Evolutionary conservation across 1,139 yeast genomes (phyloP), one percentile per base, ranked within the genome.

Genomic region (Suhomyces yuchorum): DNA sequence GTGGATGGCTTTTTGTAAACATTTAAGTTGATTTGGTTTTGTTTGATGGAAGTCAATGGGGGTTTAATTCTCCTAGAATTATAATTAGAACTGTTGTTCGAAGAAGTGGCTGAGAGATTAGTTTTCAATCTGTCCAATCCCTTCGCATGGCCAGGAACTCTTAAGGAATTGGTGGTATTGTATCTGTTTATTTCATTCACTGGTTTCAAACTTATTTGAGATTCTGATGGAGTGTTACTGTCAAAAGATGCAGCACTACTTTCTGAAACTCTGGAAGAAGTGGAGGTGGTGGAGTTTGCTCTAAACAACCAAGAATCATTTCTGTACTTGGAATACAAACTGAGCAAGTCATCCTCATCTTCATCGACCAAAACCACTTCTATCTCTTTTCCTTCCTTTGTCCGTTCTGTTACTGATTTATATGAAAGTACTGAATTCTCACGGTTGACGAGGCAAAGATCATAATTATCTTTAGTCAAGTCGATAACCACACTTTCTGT

Each of bases 311-410:
- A 73, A 11, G 50, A 61, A 34, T 65, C 58, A 41, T 62, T 63
- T 44, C 71, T 67, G 53, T 75, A 75, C 51, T 68, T 72, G n/a
- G 80, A 75, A 52, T 75, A 75, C 45, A 75, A 67, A 55, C 80
- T 75, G 50, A 61, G 60, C 44, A 72, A 61, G 22, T 72, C 77
- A 46, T 69, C 71, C 14, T 63, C 64, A 4, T 68, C 74, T 37
- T 71, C 75, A 30, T 72, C 77, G 3, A 73, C 75, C 56, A 37
- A 69, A 4, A 78, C 80, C 2, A 75, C 79, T 54, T 78, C 82
- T 1, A 74, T 73, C 14, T 70, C 65, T 45, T 67, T 70, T 2
- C 82, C 82, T 40, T 71, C 69, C 20, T 61, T 68, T 17, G 70
- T 56, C 46, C 62, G 68, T 47, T 75, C 80, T 1, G 74, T 68